Evolutionary conservation across 2,329 filamentous ascomycete species (phyloP).

Genomic region (Fusarium napiforme): DNA sequence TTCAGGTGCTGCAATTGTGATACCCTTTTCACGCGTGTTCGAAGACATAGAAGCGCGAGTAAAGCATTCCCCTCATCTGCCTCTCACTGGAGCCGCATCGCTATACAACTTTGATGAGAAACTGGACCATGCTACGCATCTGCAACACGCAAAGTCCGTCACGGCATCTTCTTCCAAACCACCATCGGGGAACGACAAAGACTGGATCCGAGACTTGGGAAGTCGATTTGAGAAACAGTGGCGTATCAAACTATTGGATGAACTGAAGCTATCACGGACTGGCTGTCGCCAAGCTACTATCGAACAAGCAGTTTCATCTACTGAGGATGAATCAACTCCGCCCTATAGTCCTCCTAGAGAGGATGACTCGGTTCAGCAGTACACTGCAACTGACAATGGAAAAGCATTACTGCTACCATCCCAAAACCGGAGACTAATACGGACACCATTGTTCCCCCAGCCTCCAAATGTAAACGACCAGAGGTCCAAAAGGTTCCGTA

Average conservation of each 20-base stretch:
- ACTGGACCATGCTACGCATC: background rate
- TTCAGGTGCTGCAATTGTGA: background rate
- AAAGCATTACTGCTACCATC: background rate
- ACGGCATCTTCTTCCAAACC: background rate
- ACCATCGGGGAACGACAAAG: accelerated
- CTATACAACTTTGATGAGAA: accelerated
- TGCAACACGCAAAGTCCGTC: background rate
- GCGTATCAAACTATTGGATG: background rate
- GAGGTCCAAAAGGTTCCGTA: background rate
- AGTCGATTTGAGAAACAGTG: background rate
- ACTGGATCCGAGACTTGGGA: accelerated
- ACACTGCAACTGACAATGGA: background rate
- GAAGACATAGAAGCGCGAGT: background rate
- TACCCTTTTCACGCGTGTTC: background rate
- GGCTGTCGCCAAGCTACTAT: background rate
- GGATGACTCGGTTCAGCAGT: accelerated
- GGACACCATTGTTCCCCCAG: background rate
- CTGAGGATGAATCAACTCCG: background rate
- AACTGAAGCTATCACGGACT: background rate
- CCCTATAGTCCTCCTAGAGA: background rate
- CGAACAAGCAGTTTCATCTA: background rate
- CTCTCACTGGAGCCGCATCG: background rate
- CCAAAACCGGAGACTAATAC: background rate
- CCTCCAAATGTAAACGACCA: background rate
- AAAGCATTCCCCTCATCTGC: background rate